Base-by-base conservation (phyloP, 345 rosid species). In the Sisymbrium altissimum region DNA sequence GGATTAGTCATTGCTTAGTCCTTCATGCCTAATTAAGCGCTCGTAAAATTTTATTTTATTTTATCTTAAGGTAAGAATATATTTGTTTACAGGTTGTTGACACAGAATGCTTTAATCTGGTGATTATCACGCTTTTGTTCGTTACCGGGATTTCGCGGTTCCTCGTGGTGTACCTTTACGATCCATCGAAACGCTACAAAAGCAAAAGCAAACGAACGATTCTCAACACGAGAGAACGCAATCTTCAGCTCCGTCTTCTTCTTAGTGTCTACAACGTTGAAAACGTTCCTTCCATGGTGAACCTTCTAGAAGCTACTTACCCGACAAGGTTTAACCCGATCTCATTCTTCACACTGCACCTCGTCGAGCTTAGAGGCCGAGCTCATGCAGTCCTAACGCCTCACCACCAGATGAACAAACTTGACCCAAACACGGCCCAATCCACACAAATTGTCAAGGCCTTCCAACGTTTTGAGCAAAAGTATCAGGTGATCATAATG, bases 171-270 rank as follows among this genome's bases (percentile, higher is more conserved):
- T 57, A 76, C 41, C 74, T 87, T 0, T 87, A 87, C 56, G 89
- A 87, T 71, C 92, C 92, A 30, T 81, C 92, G 6, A 81, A 79
- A 73, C 84, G 88, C 11, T 87, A 75, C 68, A 60, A 83, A 3
- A 79, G 88, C 49, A 78, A 80, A 66, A 84, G 74, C 71, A 82
- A 86, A 68, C 74, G 88, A 78, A 86, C 89, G 1, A 78, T 87
- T 15, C 73, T 72, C 29, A 84, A 83, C 65, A 68, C 74, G 12
- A 59, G 70, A 5, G 15, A 69, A 74, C 27, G 76, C n/a, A 76
- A 68, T 55, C 73, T 78, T 55, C 84, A 81, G 49, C 77, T 87
- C 0, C 83, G 86, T 54, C 63, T 87, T 29, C 84, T 87, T 3
- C 83, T 85, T 6, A 82, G 89, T 25, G 11, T 87, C 46, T 83